Evolutionary conservation across 805 yeast species (phyloP), one percentile per base, ranked within the genome.

Genomic region (Monosporozyma aerobia): DNA sequence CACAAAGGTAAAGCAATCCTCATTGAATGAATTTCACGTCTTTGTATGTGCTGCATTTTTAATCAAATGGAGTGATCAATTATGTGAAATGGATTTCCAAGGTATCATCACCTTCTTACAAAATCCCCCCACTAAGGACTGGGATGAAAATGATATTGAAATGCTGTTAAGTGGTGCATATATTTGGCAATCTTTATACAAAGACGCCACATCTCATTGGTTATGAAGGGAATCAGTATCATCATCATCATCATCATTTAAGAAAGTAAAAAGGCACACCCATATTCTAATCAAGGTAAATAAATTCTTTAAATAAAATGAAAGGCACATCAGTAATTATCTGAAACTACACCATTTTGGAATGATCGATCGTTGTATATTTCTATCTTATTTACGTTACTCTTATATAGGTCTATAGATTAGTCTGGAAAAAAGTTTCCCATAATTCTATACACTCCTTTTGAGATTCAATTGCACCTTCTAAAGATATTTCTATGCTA

Each of bases 1-100:
- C 27, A 40, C 53, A 9, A 51, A 33, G 14, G 47, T 56, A 22
- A 59, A 64, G 16, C 67, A 63, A 41, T 59, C 71, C 0, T 64
- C 69, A 13, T 52, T 94, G 64, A 87, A 87, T 60, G 89, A 83
- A 62, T 94, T 94, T 70, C 99, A 94, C 67, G 88, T 94, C 8
- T 94, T 92, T 67, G 99, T 94, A 3, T 94, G 99, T 70, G 97
- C 98, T 22, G 98, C 99, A 22, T 94, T 92, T 63, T 73, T 94
- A 59, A 86, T 90, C 55, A 84, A 88, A 63, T 94, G 96, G 83
- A 82, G 94, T 56, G 82, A 77, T 51, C 83, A 82, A 57, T 72
- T 94, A 57, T 81, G 85, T 65, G 75, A 77, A 9, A 87, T 85
- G 90, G 98, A 92, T 58, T 94, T 94, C 67, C 98, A 94, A 70